Base-by-base conservation (phyloP, 2,329 filamentous ascomycete species). In the Passalora sequoiae region DNA sequence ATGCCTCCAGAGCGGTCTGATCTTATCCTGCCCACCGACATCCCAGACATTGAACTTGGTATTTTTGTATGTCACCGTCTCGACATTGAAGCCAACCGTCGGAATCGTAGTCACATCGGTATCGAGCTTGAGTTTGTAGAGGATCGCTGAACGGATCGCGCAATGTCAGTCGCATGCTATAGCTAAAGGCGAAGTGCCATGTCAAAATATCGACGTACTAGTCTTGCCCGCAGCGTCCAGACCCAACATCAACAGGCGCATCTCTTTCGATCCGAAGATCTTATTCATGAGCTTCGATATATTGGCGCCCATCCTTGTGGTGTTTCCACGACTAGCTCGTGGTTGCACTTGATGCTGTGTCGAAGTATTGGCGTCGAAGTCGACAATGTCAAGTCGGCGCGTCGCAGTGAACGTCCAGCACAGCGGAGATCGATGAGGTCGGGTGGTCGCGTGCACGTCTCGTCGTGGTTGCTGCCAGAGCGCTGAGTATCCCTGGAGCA, bases 41-140 rank as follows among this genome's bases (percentile, higher is more conserved):
- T 97, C 92, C 92, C 92, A 98, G 69, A 98, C 92, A 70, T 91
- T 97, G 80, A 98, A 98, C 71, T 95, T 89, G 65, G 95, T 96
- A 82, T 98, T 98, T 82, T 96, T 96, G 80, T 97, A 97, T 70
- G 94, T 89, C 70, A 98, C 92, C 44, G 92, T 97, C 81, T 98
- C 92, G 71, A 98, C 92, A 77, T 98, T 98, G 84, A 98, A 98
- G 65, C 92, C 92, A 66, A 97, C 95, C 66, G 92, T 98, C 60
- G 92, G 92, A 66, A 98, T 98, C 60, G 92, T 98, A 67, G 92
- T 97, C 70, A 97, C 92, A 69, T 94, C 92, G 78, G 96, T 86
- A 75, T 92, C 91, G 66, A 98, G 86, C 82, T 98, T 98, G 71
- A 98, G 83, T 81, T 98, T 98, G 79, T 98, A 98, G 61, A 98